phyloP scores from a whole-genome alignment of 2,329 filamentous ascomycete genomes.

The Trichoderma sp. region DNA sequence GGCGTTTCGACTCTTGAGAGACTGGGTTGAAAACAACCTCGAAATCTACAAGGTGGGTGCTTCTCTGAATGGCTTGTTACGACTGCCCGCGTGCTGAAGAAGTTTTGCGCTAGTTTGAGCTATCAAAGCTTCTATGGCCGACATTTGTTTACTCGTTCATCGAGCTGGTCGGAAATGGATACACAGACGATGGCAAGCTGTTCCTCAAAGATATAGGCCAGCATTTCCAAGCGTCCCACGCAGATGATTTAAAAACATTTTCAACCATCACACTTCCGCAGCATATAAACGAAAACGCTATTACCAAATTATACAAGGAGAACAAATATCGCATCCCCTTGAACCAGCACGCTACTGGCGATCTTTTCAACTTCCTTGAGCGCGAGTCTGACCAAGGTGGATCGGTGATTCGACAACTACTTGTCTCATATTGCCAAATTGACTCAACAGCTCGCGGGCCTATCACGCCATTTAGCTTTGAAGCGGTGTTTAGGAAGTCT shows the following conservation, averaged over 20 bases:
- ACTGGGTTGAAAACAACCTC: constrained; percentile 87
- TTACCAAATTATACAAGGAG: constrained; percentile 76
- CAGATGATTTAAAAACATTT: constrained; percentile 76
- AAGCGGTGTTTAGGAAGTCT: constrained; percentile 55
- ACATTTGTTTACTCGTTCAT: constrained; percentile 92
- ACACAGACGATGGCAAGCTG: constrained; percentile 65
- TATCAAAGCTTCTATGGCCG: constrained; percentile 86
- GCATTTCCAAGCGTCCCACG: constrained; percentile 73
- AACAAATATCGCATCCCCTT: constrained; percentile 89
- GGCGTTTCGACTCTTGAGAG: constrained; percentile 68
- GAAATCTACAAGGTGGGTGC: constrained; percentile 81
- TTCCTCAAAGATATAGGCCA: constrained; percentile 68
- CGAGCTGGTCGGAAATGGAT: constrained; percentile 70
- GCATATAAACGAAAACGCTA: constrained; percentile 72
- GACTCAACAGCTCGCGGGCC: constrained; percentile 59
- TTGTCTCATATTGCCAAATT: constrained; percentile 59
- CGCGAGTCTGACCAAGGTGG: constrained; percentile 80
- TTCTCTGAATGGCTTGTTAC: too few relatives aligned
- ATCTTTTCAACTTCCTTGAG: constrained; percentile 84
- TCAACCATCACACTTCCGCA: constrained; percentile 69
- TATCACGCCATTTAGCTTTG: constrained; percentile 62
- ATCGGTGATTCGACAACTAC: constrained; percentile 69
- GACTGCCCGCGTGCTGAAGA: not conserved
- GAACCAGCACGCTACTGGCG: constrained; percentile 79
- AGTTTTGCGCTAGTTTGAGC: constrained; percentile 63